Base-by-base conservation (phyloP, 2,329 filamentous ascomycete species). In the Elsinoe fawcettii region DNA sequence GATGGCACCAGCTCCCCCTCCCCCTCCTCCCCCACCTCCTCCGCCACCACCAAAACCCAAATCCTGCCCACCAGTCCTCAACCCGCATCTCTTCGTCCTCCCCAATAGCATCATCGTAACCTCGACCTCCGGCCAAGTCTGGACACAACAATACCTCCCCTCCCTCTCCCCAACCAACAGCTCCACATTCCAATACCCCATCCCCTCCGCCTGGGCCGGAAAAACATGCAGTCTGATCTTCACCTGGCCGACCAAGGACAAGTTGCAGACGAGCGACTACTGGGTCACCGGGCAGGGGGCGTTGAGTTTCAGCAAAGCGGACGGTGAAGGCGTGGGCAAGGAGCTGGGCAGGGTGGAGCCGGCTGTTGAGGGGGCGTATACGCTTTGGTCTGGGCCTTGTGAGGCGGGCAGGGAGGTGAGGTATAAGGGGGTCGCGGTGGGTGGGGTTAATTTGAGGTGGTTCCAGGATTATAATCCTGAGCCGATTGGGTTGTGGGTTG, bases 191-290 rank as follows among this genome's bases (percentile, higher is more conserved):
- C 73, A 70, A 58, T 78, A 78, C 63, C 72, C 78, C 59, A 67
- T 79, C 25, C 72, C 72, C 0, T 60, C 66, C 2, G 65, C 63
- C 3, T 69, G 72, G 51, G 59, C 66, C 41, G 70, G 72, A 59
- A 74, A 73, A 58, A 74, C 69, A 25, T 79, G 77, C 69, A 74
- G 70, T 5, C 64, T 78, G 18, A 67, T 73, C 58, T 77, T 80
- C 66, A 64, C 74, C 39, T 70, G 78, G 60, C 77, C 77, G 0
- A 60, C 57, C 20, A 63, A 62, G 61, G 59, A 63, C 14, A 66
- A 71, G 60, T 66, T 75, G 5, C 59, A 60, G 36, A 70, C 68
- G 1, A 70, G 69, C 37, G 63, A 54, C 16, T 76, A 62, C 64
- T 64, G 47, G 9, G 66, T 72, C 51, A 61, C 64, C 1, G 70